phyloP scores from a whole-genome alignment of 164 flowering plant genomes.

The Hamamelis virginiana region DNA sequence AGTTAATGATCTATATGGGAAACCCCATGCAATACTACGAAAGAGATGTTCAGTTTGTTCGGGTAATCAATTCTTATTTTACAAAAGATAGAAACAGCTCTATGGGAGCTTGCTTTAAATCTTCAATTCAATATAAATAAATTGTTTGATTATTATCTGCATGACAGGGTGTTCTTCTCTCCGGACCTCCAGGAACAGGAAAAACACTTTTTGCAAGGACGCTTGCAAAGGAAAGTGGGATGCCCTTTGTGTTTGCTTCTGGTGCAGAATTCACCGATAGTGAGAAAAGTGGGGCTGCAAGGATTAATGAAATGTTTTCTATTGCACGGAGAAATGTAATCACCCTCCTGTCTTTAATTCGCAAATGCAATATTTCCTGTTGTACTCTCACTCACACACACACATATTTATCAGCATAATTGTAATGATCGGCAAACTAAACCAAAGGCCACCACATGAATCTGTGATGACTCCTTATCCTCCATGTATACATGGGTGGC shows the following conservation, averaged over 20 bases:
- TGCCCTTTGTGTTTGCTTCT: conserved; percentile 97
- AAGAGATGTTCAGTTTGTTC: conserved; percentile 74
- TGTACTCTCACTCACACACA: no score
- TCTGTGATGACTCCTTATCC: no score
- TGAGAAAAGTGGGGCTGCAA: conserved; percentile 89
- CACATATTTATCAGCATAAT: no score
- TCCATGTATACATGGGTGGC: no score
- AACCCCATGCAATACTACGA: conserved; percentile 95
- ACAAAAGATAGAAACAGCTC: background rate
- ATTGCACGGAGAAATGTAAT: conserved; percentile 92
- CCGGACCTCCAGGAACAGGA: conserved; percentile 99
- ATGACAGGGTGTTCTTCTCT: conserved; percentile 89
- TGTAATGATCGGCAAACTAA: no score
- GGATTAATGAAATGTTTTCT: conserved; percentile 86
- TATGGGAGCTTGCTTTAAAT: background rate
- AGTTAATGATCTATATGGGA: conserved; percentile 92
- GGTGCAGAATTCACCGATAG: conserved; percentile 98
- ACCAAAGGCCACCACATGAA: no score
- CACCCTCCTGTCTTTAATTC: background rate
- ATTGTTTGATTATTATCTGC: conserved; percentile 5
- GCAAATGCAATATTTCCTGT: background rate
- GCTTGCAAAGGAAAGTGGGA: conserved; percentile 91
- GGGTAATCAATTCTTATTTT: conserved; percentile 50
- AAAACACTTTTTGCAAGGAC: conserved; percentile 98
- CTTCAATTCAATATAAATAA: background rate